Base-by-base conservation (phyloP, 768 basidiomycete species). In the Amanita pseudoporphyria region DNA sequence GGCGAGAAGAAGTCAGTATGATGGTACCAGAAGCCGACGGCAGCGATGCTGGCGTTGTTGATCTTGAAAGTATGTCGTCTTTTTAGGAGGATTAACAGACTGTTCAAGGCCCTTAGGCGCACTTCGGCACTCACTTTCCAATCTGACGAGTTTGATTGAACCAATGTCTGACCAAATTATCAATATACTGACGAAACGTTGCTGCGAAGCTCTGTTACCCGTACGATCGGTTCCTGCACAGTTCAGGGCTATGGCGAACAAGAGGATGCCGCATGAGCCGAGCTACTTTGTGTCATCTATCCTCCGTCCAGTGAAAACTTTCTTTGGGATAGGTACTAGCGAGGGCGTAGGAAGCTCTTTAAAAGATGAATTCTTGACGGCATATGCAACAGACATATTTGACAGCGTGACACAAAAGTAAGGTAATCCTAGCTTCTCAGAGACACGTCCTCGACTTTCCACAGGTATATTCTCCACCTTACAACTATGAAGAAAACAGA, bases 171-270 rank as follows among this genome's bases (percentile, higher is more conserved):
- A 61, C 22, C 83, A 87, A 47, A 77, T 95, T 49, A 63, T 86
- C 21, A 60, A 69, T 9, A 82, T 95, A 46, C 69, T 98, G 22
- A 79, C 79, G 14, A 77, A 78, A 52, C 80, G 90, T n/a, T 91
- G 87, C 56, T 84, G 81, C 53, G 94, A 96, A 55, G 80, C 83
- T 6, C 76, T 98, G 38, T 77, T 84, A 26, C 81, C 86, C 12
- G 87, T 97, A 51, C 78, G 88, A 42, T 85, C 87, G 0, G 87
- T 97, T 59, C 90, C 91, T 1, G 84, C 87, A 0, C 93, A 97
- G 58, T 88, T 94, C 57, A 77, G 94, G 46, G 88, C 88, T 13
- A 83, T 84, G 82, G 77, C 85, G 45, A 80, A 77, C 63, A 82
- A 83, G 61, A 78, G 79, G 3, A 67, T 71, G 53, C 82, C 89